Evolutionary conservation across 495 filamentous ascomycete genomes (phyloP).

Genomic region (Terfezia claveryi): DNA sequence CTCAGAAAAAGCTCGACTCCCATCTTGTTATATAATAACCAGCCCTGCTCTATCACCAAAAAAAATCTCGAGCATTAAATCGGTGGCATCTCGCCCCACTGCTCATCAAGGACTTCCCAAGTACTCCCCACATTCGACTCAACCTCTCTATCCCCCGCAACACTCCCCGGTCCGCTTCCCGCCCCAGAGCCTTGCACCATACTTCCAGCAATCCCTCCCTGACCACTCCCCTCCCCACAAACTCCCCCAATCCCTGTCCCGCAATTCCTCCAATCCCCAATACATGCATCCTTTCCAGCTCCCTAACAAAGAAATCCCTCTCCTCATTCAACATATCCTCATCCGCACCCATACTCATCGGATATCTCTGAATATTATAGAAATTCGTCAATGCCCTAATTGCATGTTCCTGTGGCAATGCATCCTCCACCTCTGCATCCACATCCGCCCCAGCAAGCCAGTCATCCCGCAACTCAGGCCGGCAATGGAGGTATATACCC

Average conservation of each 20-base stretch:
- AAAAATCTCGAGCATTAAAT: background rate
- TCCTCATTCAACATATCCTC: constrained; percentile 50
- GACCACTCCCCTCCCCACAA: constrained; percentile 28
- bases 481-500: constrained; percentile 78
- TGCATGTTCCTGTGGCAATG: constrained; percentile 72
- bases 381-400: constrained; percentile 72
- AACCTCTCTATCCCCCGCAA: constrained; percentile 48
- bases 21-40: background rate
- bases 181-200: background rate
- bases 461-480: constrained; percentile 80
- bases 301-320: constrained; percentile 70
- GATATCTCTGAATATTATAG: constrained; percentile 68
- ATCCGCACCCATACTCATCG: constrained; percentile 55
- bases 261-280: constrained; percentile 21
- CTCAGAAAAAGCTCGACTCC: no score
- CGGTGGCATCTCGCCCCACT: constrained; percentile 26
- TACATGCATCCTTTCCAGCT: constrained; percentile 61
- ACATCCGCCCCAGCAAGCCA: constrained; percentile 84
- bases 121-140: constrained; percentile 89
- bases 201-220: constrained; percentile 24
- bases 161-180: background rate
- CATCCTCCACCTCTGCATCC: constrained; percentile 80
- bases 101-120: constrained; percentile 90
- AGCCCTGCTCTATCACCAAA: background rate
- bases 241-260: constrained; percentile 23